A percentile compares a stretch with the other conserved stretches of the same genome.
phyloP scores from a whole-genome alignment of 129 eudicot species.

The Cynara cardunculus region DNA sequence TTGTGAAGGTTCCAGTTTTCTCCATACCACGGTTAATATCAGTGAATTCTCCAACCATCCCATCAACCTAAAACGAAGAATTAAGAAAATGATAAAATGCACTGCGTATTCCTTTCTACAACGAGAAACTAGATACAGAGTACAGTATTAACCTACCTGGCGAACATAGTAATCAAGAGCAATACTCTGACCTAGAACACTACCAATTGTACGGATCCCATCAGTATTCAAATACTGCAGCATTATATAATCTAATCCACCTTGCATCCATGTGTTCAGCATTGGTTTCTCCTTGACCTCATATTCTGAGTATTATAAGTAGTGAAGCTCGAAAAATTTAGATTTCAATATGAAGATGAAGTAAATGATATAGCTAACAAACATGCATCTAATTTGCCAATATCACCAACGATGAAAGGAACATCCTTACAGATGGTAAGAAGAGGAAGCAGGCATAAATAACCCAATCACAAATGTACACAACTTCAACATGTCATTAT shows the following conservation, averaged over 20 bases:
- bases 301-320: constrained; percentile 48
- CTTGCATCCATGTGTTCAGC: constrained; percentile 89
- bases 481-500: neutral
- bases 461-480: neutral
- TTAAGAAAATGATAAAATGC: constrained; percentile 2
- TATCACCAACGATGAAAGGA: too few species aligned
- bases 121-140: neutral
- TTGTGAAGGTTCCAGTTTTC: constrained; percentile 89
- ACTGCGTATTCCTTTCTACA: neutral
- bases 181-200: constrained; percentile 96
- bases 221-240: constrained; percentile 79
- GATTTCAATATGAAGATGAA: constrained; percentile 2
- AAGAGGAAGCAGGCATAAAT: neutral
- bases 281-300: constrained; percentile 85
- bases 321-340: constrained; percentile 1
- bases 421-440: neutral
- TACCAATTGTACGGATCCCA: constrained; percentile 93
- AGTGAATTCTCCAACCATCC: constrained; percentile 91
- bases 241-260: constrained; percentile 85
- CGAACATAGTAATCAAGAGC: constrained; percentile 97
- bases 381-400: neutral
- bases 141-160: constrained; percentile 48
- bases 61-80: constrained; percentile 64
- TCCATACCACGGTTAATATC: constrained; percentile 95
- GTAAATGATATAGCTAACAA: neutral